phyloP scores from a whole-genome alignment of 2,329 filamentous ascomycete species.

The Fusarium kyushuense region DNA sequence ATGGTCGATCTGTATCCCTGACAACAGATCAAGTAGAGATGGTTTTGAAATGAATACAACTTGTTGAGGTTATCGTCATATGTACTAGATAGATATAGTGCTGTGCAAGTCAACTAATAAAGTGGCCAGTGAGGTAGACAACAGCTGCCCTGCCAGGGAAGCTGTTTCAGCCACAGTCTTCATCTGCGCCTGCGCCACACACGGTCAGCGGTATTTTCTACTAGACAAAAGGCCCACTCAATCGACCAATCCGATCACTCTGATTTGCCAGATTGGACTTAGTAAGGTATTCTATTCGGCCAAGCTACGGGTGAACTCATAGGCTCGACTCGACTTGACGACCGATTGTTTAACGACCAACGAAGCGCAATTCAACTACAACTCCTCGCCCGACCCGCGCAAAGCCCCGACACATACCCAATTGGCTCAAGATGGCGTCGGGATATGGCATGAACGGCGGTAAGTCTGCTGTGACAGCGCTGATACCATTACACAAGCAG shows the following conservation, averaged over 20 bases:
- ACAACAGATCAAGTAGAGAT: not conserved
- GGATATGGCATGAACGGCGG: slow-evolving; percentile 86
- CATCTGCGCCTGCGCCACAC: not conserved
- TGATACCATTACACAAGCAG: not conserved
- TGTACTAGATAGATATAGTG: slow-evolving; percentile 8
- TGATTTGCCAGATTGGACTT: slow-evolving; percentile 41
- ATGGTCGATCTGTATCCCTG: not conserved
- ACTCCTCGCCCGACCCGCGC: slow-evolving; percentile 38
- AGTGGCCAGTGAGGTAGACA: slow-evolving; percentile 16
- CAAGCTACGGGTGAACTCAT: slow-evolving; percentile 47
- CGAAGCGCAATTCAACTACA: slow-evolving; percentile 44
- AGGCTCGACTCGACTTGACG: slow-evolving; percentile 32
- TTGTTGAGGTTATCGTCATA: slow-evolving; percentile 17
- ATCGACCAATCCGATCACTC: slow-evolving; percentile 36
- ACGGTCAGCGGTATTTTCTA: slow-evolving; percentile 18
- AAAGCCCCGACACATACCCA: slow-evolving; percentile 47
- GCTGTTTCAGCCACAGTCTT: not conserved
- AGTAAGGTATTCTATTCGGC: slow-evolving; percentile 28
- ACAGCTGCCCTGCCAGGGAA: not conserved
- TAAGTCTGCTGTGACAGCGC: slow-evolving; percentile 57
- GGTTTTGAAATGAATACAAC: not conserved
- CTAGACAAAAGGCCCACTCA: slow-evolving; percentile 6
- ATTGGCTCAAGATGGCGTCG: slow-evolving; percentile 74
- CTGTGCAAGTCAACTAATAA: slow-evolving; percentile 27
- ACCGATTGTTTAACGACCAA: slow-evolving; percentile 41